These are phyloP conservation scores for Ganoderma sp. DNA, from an alignment of 1,284 basidiomycete genomes.

Conservation along the genomic window DNA sequence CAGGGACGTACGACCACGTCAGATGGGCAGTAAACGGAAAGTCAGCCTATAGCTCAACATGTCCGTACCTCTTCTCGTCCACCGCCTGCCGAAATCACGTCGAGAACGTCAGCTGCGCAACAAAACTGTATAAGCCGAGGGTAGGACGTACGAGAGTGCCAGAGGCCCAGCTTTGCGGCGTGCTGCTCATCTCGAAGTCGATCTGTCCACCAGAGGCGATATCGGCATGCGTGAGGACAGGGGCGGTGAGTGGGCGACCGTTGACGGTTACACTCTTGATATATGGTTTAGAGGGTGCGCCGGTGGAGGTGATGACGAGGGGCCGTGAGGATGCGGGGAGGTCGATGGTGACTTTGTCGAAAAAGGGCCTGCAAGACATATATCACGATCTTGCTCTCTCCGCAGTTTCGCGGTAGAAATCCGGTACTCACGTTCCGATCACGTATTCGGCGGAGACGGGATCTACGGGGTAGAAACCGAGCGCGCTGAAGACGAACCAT, in stretches of 20 bases:
- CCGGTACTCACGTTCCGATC: conserved; percentile 60
- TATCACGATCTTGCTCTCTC: too few relatives aligned
- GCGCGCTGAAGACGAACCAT: conserved; percentile 83
- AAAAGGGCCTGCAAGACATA: conserved; percentile 66
- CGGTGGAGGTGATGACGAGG: conserved; percentile 57
- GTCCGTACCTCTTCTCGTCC: not conserved
- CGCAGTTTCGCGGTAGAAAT: too few relatives aligned
- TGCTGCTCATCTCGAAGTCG: conserved; percentile 69
- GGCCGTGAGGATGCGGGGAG: conserved; percentile 42
- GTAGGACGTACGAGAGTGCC: conserved; percentile 32
- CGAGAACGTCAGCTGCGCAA: too few relatives aligned
- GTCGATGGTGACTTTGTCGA: conserved; percentile 57
- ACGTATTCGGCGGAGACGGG: conserved; percentile 78
- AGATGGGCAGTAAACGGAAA: not conserved
- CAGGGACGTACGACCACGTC: not conserved
- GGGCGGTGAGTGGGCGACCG: conserved; percentile 46
- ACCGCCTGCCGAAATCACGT: not conserved
- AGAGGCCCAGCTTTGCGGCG: conserved; percentile 44
- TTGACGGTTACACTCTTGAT: conserved; percentile 64
- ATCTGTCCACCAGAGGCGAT: conserved; percentile 63
- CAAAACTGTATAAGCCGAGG: too few relatives aligned
- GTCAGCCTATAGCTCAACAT: not conserved
- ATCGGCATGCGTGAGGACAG: conserved; percentile 62
- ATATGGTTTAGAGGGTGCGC: conserved; percentile 62
- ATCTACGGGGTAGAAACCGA: conserved; percentile 89